These are phyloP conservation scores for Sequoia sempervirens DNA, from an alignment of 75 land plant species.

Conservation along the genomic window DNA sequence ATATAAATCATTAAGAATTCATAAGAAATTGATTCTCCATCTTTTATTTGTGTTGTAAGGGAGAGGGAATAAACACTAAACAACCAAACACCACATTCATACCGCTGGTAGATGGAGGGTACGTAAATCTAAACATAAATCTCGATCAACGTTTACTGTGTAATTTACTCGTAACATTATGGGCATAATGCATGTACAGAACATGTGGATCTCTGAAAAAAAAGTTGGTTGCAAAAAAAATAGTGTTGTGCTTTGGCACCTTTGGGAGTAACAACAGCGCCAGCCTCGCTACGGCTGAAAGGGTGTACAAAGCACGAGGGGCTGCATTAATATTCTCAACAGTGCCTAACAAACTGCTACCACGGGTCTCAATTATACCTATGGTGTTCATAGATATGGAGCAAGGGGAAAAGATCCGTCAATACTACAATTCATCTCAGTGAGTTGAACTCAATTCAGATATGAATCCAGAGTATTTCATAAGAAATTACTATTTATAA, in stretches of 20 bases:
- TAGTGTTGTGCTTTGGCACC: slow-evolving; percentile 57
- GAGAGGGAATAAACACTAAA: no score
- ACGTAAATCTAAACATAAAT: neutral
- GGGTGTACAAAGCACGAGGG: slow-evolving; percentile 35
- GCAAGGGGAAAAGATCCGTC: slow-evolving; percentile 40
- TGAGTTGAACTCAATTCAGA: no score
- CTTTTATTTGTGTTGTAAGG: no score
- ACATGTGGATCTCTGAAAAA: slow-evolving; percentile 4
- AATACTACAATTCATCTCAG: slow-evolving; percentile 28
- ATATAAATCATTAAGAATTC: no score
- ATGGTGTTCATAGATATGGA: slow-evolving; percentile 27
- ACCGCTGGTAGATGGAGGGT: no score
- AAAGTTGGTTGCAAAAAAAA: slow-evolving; percentile 22
- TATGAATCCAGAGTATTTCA: neutral
- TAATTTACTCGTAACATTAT: neutral
- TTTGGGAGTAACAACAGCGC: no score
- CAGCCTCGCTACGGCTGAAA: slow-evolving; percentile 17
- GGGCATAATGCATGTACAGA: no score
- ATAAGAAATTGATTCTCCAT: no score
- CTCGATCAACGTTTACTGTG: no score
- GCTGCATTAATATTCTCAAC: slow-evolving; percentile 46
- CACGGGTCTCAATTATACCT: slow-evolving; percentile 29
- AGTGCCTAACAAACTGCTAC: slow-evolving; percentile 19
- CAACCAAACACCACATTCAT: no score
- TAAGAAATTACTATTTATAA: no score